Evolutionary conservation across 1,139 yeast species (phyloP), one percentile per base, ranked within the genome.

Genomic region (Lodderomyces metapsilosis): DNA sequence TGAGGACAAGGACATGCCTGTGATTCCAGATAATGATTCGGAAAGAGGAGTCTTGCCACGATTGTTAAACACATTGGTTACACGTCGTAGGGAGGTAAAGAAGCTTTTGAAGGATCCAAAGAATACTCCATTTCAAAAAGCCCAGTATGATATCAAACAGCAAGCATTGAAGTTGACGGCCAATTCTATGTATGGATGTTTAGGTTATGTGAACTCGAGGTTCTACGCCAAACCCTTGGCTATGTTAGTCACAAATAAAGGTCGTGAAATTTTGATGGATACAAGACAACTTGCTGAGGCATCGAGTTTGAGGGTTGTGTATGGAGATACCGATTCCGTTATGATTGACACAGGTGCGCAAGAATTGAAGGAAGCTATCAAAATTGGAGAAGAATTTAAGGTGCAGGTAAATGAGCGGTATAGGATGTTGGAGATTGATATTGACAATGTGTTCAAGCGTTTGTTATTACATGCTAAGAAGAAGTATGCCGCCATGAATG

Each of bases 291-390:
- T 94, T 47, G 98, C 98, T 0, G 98, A 91, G 60, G 76, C 84
- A 45, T 71, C 84, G 52, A 86, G 87, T 0, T 72, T 92, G 46
- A 74, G 88, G 46, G 98, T 94, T 40, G 88, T 94, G 15, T 94
- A 94, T 57, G 99, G 99, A 72, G 99, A 94, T 69, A 94, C 99
- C 0, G 99, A 94, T 70, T 94, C 98, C 27, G 98, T 94, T 42
- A 94, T 94, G 99, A 89, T 94, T 58, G 95, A 92, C 61, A 89
- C 98, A 1, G 91, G 91, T 35, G 84, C 80, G 35, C 79, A 76
- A 43, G 74, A 68, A 33, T 85, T 77, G 56, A 64, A 67, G 25
- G 96, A 87, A 36, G 96, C 98, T 0, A 64, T 88, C 35, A 76
- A 76, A 53, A 84, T 89, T 50, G 99, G 98, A 36, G 82, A 84